These are phyloP conservation scores for Candida maris DNA, from an alignment of 805 yeast species.

Conservation along the genomic window DNA sequence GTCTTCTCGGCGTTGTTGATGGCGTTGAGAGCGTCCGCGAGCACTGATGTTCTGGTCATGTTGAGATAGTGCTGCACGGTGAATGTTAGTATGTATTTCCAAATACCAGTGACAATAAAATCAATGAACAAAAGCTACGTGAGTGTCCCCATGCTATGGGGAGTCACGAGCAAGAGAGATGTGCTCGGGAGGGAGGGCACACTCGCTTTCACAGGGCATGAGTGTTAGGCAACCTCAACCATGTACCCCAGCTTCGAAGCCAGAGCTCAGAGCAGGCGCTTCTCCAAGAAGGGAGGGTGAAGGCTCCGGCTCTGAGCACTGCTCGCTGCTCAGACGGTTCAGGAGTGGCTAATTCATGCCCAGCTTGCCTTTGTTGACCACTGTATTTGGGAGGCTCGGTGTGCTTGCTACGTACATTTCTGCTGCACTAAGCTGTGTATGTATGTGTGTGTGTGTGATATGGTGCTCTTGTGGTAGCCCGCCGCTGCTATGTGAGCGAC, in stretches of 20 bases:
- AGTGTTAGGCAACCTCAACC: constrained; percentile 1
- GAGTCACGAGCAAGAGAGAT: constrained; percentile 41
- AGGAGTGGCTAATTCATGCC: constrained; percentile 1
- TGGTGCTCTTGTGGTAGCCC: no score
- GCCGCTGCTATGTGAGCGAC: no score
- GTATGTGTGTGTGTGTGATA: no score
- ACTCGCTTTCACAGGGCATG: constrained; percentile 1
- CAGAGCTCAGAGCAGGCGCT: neutral
- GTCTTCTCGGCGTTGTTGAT: constrained; percentile 99
- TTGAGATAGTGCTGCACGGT: constrained; percentile 24
- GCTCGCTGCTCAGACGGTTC: neutral
- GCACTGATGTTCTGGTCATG: constrained; percentile 98
- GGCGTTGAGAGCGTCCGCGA: constrained; percentile 97
- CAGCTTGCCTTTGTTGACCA: constrained; percentile 3
- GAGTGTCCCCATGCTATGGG: constrained; percentile 40
- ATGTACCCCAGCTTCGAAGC: neutral
- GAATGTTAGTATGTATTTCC: constrained; percentile 30
- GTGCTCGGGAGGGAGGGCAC: neutral
- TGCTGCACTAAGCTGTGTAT: no score
- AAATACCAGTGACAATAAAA: constrained; percentile 17
- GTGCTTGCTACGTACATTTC: no score
- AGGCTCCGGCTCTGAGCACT: no score
- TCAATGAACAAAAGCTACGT: constrained; percentile 37
- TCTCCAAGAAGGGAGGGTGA: no score
- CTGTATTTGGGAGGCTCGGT: constrained; percentile 1